Percentiles rank a stretch among this genome's conserved stretches.
Evolutionary conservation across 169 alveolate species (phyloP).

Genomic region (Plasmodium fragile): DNA sequence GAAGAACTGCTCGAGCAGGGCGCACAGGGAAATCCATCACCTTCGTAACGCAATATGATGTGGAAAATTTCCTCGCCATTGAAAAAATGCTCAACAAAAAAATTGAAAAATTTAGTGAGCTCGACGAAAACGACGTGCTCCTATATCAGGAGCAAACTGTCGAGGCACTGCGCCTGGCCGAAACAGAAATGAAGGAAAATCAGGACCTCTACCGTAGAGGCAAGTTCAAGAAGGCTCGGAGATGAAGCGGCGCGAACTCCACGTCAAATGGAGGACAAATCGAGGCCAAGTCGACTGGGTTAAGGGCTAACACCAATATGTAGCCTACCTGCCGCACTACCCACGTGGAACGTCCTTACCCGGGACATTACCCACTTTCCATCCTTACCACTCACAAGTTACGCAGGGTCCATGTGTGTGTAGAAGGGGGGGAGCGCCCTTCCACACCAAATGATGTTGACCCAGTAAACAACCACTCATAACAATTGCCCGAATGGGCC

Average conservation of each 20-base stretch:
- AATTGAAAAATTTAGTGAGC: constrained; percentile 78
- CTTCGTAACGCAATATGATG: constrained; percentile 95
- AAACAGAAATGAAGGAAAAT: constrained; percentile 62
- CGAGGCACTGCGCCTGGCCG: constrained; percentile 86
- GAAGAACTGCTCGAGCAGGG: constrained; percentile 99
- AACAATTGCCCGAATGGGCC: background rate
- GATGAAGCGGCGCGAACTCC: background rate
- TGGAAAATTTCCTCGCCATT: constrained; percentile 67
- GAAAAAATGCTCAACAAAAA: constrained; percentile 76
- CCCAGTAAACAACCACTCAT: background rate
- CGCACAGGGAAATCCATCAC: constrained; percentile 97
- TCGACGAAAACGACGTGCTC: constrained; percentile 87
- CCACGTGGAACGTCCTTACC: background rate
- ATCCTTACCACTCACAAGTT: background rate
- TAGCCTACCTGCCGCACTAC: background rate
- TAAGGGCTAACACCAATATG: background rate
- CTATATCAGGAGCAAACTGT: constrained; percentile 87
- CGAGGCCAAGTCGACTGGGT: background rate
- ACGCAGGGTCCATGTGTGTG: background rate
- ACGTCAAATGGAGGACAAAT: background rate
- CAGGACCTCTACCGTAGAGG: constrained; percentile 38
- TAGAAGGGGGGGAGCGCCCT: background rate
- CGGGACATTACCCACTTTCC: background rate
- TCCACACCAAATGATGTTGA: background rate
- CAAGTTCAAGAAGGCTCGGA: constrained; percentile 18